phyloP scores from a whole-genome alignment of 2,329 filamentous ascomycete genomes.

The Penicillium sp. region DNA sequence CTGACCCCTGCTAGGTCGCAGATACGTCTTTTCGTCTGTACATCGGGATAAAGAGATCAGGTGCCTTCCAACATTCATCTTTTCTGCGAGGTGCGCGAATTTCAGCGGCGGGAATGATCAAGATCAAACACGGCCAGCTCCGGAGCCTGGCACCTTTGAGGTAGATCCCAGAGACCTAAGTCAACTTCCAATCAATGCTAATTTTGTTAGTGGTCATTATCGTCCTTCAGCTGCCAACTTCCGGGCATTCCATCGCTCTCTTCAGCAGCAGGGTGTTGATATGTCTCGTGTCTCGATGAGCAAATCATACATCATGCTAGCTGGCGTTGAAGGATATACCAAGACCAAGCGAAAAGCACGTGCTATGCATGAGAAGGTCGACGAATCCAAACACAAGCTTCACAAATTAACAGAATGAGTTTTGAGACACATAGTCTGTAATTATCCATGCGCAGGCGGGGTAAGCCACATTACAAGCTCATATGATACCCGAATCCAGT shows the following conservation, averaged over 20 bases:
- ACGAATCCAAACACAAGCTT: conserved; percentile 2
- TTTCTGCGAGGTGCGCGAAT: conserved; percentile 82
- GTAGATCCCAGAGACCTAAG: not conserved
- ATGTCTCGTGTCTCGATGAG: conserved; percentile 74
- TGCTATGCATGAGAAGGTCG: conserved; percentile 22
- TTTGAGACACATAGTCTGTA: not conserved
- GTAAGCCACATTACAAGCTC: not conserved
- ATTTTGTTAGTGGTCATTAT: conserved; percentile 69
- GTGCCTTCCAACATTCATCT: conserved; percentile 85
- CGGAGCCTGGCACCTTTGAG: conserved; percentile 63
- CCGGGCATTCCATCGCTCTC: conserved; percentile 69
- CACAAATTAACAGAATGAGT: not conserved
- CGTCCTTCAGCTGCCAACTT: conserved; percentile 80
- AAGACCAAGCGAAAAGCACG: conserved; percentile 52
- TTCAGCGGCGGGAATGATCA: conserved; percentile 76
- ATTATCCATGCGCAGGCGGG: not conserved
- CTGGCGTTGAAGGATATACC: conserved; percentile 76
- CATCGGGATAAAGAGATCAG: conserved; percentile 83
- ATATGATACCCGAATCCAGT: too few species aligned
- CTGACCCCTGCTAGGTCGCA: conserved; percentile 36
- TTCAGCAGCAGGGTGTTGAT: conserved; percentile 72
- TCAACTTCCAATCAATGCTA: conserved; percentile 6
- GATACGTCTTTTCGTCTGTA: conserved; percentile 78
- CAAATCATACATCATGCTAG: conserved; percentile 74
- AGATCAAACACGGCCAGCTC: conserved; percentile 76